A percentile compares a stretch with the other conserved stretches of the same genome.
phyloP scores from a whole-genome alignment of 768 basidiomycete genomes.

The Naganishia vishniacii region DNA sequence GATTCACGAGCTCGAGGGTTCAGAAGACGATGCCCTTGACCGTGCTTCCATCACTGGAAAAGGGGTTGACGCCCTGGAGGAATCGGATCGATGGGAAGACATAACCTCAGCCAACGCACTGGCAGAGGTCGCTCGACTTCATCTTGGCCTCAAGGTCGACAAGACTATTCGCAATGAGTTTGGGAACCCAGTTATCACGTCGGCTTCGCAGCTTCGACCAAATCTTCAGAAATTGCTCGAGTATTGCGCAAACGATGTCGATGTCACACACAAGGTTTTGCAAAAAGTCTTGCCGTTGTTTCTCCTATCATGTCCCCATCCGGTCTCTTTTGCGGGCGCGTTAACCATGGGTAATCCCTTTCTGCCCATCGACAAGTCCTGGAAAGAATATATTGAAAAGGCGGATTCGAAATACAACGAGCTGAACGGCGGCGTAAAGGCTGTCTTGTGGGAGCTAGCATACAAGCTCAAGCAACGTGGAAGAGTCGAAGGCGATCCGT shows the following conservation, averaged over 20 bases:
- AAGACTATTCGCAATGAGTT: constrained; percentile 60
- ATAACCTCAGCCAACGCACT: constrained; percentile 87
- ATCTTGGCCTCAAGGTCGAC: constrained; percentile 73
- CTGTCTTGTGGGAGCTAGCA: constrained; percentile 64
- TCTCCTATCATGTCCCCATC: constrained; percentile 75
- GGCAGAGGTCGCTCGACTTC: constrained; percentile 81
- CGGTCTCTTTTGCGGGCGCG: constrained; percentile 85
- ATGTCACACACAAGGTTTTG: constrained; percentile 76
- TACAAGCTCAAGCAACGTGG: constrained; percentile 53
- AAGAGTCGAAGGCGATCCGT: constrained; percentile 68
- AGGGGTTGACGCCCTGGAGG: constrained; percentile 31
- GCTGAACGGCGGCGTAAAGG: constrained; percentile 61
- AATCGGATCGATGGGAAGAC: constrained; percentile 73
- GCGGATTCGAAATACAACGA: constrained; percentile 73
- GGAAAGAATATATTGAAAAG: constrained; percentile 72
- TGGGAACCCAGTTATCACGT: constrained; percentile 64
- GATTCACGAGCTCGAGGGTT: constrained; percentile 49
- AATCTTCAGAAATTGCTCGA: constrained; percentile 67
- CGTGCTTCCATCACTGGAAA: constrained; percentile 8
- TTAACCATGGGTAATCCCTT: constrained; percentile 88
- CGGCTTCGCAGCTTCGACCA: constrained; percentile 60
- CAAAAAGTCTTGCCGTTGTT: constrained; percentile 72
- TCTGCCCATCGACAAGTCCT: constrained; percentile 79
- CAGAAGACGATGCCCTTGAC: constrained; percentile 32
- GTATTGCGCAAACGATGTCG: constrained; percentile 83